Base-by-base conservation (phyloP, 2,329 filamentous ascomycete genomes). In the Xylariaceae sp. region DNA sequence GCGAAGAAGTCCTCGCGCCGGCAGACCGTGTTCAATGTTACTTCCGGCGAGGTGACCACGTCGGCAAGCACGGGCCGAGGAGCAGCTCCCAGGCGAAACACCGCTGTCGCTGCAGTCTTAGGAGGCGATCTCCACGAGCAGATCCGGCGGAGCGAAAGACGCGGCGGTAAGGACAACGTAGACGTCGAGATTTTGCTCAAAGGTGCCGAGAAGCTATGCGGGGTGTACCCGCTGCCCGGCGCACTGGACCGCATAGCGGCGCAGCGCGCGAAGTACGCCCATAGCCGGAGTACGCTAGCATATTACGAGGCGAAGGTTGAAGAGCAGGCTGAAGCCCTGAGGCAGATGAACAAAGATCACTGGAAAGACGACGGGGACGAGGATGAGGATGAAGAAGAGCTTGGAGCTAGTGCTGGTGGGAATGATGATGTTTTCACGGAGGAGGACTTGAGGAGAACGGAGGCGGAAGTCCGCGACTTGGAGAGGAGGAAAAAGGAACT, bases 191-290 rank as follows among this genome's bases (percentile, higher is more conserved):
- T 95, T 1, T 74, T 99, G 29, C 78, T 99, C 19, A 79, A 82
- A 49, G 92, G 92, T 0, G 92, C 92, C 0, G 91, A 96, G 76
- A 96, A 91, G 76, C 80, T 97, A 29, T 92, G 91, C 63, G 81
- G 81, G 42, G 92, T 96, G 26, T 97, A 96, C 67, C 87, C 89
- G 32, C 80, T 95, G 26, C 81, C 87, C 0, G 92, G 91, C 4
- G 89, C 89, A 4, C 71, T 80, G 15, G 89, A 95, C 65, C 81
- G 85, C 57, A 95, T 97, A 61, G 76, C 83, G 0, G 77, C 78
- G 39, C 77, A 96, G 65, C 80, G 91, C 56, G 80, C 81, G 50
- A 85, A 89, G 64, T 82, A 92, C 69, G 78, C 81, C 37, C 80
- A 89, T 63, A 80, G 94, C 55, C 78, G 78, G 30, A 83, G 83